Base-by-base conservation (phyloP, 805 yeast genomes). In the Jamesozyma hellenica region DNA sequence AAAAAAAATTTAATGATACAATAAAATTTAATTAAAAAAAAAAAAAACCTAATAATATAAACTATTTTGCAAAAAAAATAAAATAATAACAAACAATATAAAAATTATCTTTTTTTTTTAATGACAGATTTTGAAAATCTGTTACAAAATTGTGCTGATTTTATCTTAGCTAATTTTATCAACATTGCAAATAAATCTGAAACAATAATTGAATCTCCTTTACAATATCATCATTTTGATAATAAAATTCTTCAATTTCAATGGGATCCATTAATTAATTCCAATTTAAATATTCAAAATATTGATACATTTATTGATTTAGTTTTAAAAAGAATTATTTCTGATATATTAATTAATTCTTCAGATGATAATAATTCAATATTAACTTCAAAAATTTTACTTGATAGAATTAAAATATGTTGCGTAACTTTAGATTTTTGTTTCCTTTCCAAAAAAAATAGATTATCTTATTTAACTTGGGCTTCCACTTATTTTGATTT, bases 401-500 rank as follows among this genome's bases (percentile, higher is more conserved):
- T 13, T n/a, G 39, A 39, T 8, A 37, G 31, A 23, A 14, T 42
- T 2, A 39, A 44, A 10, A n/a, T 42, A 2, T 43, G 48, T 36
- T 48, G 52, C 8, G 44, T 35, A 14, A 47, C 45, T 16, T 44
- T 59, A 33, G 64, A 59, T 42, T 49, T 52, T 34, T 48, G 54
- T 28, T 55, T 45, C 32, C 48, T 48, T 33, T 44, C 56, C 4
- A 51, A 46, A 38, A 28, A 16, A 5, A 30, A 40, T 27, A 48
- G 53, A 36, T 44, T 36, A 29, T 36, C 32, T 33, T 44, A 44
- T 8, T 16, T 26, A 4, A 25, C 27, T 17, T 58, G 64, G 62
- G 40, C 48, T 12, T 28, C 37, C 1, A 16, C 53, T 2, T 58
- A 38, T 41, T 58, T 59, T 40, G 52, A 47, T 16, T 36, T 56